Evolutionary conservation across 495 filamentous ascomycete genomes (phyloP).

Genomic region (Hypomontagnella monticulosa): DNA sequence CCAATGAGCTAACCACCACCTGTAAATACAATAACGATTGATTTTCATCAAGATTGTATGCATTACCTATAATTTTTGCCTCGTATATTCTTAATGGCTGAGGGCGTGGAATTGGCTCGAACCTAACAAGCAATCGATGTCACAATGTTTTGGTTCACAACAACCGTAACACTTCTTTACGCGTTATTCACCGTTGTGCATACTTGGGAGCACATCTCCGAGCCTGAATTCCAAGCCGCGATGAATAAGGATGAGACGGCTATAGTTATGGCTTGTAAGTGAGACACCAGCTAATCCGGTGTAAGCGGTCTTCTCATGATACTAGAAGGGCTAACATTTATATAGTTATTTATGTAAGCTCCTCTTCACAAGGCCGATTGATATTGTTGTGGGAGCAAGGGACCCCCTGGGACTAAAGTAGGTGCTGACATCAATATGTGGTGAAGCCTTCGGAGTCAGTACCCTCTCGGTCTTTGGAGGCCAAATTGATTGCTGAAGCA

Average conservation of each 20-base stretch:
- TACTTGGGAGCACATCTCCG: slow-evolving; percentile 24
- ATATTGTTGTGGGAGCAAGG: not conserved
- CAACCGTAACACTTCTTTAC: not conserved
- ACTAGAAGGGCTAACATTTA: not conserved
- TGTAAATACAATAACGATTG: no score
- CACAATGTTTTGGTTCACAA: slow-evolving; percentile 3
- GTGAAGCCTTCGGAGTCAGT: slow-evolving; percentile 23
- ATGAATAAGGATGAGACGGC: not conserved
- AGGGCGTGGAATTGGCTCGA: not conserved
- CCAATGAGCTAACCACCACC: not conserved
- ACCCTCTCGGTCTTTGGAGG: not conserved
- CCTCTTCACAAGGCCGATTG: no score
- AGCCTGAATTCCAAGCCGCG: slow-evolving; percentile 8
- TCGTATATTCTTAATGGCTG: not conserved
- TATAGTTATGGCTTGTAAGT: slow-evolving; percentile 29
- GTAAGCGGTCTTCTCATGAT: not conserved
- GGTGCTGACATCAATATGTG: not conserved
- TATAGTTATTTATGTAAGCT: slow-evolving; percentile 27
- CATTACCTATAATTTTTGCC: not conserved
- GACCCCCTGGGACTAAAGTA: not conserved
- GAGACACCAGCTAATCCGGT: not conserved
- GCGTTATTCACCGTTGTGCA: not conserved
- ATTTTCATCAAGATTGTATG: not conserved
- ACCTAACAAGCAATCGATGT: not conserved
- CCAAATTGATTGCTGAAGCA: not conserved